These are phyloP conservation scores for Microbotryum scabiosae DNA, from an alignment of 1,284 basidiomycete genomes.

Conservation along the genomic window DNA sequence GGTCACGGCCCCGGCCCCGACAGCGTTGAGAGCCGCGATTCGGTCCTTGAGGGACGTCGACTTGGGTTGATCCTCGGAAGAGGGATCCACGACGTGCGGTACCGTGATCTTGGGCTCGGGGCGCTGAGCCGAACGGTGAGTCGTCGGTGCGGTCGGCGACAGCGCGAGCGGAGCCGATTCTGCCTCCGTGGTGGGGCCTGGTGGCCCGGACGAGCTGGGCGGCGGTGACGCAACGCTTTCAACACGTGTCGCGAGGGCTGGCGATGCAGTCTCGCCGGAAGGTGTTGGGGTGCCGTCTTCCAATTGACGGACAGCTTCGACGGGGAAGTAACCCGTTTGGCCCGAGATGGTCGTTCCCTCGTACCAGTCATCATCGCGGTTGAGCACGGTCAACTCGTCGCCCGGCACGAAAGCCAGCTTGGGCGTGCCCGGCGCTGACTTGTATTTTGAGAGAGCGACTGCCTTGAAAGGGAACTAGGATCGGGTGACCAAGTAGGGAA, in stretches of 20 bases:
- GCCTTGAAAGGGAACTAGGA: slow-evolving; percentile 23
- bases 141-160: slow-evolving; percentile 31
- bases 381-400: slow-evolving; percentile 36
- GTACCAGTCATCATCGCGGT: slow-evolving; percentile 39
- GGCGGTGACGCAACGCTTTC: background rate
- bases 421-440: slow-evolving; percentile 19
- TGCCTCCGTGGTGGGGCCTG: slow-evolving; percentile 10
- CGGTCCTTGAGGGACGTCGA: slow-evolving; percentile 41
- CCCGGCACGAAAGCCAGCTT: slow-evolving; percentile 36
- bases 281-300: slow-evolving; percentile 43
- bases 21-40: slow-evolving; percentile 42
- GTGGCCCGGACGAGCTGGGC: slow-evolving; percentile 15
- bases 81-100: background rate
- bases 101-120: slow-evolving; percentile 6
- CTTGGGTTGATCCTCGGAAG: slow-evolving; percentile 11
- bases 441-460: slow-evolving; percentile 24
- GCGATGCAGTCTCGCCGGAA: background rate
- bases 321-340: slow-evolving; percentile 38
- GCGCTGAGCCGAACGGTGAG: slow-evolving; percentile 11
- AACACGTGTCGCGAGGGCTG: background rate
- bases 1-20: slow-evolving; percentile 26
- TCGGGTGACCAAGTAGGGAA: too few species aligned
- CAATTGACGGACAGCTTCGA: slow-evolving; percentile 32
- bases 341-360: slow-evolving; percentile 37
- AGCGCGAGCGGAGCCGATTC: slow-evolving; percentile 21